Conservation (phyloP, 345 rosid genomes). For the Bruguiera gymnorhiza region DNA sequence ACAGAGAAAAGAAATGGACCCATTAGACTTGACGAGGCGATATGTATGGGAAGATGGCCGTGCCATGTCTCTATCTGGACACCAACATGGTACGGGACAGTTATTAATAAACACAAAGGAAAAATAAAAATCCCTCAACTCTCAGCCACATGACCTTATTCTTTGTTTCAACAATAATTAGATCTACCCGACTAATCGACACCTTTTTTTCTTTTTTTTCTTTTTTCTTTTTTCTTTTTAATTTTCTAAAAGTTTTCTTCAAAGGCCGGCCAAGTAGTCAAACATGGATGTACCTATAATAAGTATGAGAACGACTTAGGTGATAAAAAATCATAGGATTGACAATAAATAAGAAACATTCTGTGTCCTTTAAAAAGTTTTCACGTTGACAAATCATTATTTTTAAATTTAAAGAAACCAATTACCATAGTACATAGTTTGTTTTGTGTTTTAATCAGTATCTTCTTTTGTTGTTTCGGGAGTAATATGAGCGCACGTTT, state of each 20-base stretch:
- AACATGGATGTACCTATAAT: too few species aligned
- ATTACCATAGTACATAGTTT: too few species aligned
- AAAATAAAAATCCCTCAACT: constrained; percentile 14
- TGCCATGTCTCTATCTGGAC: constrained; percentile 40
- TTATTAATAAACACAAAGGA: constrained; percentile 21
- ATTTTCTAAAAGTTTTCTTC: background rate
- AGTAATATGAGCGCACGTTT: background rate
- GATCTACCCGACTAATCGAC: background rate
- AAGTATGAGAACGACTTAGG: too few species aligned
- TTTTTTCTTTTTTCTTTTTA: fast-evolving
- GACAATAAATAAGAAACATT: too few species aligned
- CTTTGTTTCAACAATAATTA: background rate
- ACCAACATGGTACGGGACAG: constrained; percentile 17
- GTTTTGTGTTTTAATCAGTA: too few species aligned
- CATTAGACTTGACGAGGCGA: constrained; percentile 14
- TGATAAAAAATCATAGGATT: too few species aligned
- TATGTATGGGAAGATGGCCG: constrained; percentile 15
- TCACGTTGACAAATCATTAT: too few species aligned
- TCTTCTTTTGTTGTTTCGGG: too few species aligned
- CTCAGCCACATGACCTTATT: background rate
- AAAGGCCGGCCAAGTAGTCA: too few species aligned
- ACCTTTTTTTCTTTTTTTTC: background rate
- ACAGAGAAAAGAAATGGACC: constrained; percentile 10
- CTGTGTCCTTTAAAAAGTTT: too few species aligned
- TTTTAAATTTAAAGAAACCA: too few species aligned